Conservation (phyloP, 768 basidiomycete genomes). For the Glaciozyma martinii region DNA sequence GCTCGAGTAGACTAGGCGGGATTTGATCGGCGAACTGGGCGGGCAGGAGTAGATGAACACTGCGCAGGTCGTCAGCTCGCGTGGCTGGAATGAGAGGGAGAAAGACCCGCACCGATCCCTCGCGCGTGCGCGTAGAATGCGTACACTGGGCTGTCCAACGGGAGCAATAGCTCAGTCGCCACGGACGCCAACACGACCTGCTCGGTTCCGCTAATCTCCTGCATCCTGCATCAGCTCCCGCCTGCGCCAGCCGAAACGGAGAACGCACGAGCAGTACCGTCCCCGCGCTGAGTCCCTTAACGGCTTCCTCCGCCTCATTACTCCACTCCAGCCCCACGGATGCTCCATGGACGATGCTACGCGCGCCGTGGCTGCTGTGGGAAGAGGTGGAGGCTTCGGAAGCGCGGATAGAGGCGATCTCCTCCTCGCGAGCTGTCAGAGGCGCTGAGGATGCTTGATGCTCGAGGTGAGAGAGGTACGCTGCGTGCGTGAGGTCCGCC, state of each 20-base stretch:
- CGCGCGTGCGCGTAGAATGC: slow-evolving; percentile 33
- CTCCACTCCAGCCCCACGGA: slow-evolving; percentile 59
- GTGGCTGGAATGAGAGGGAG: no score
- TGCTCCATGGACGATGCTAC: neutral
- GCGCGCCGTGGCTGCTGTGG: neutral
- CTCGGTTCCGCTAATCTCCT: no score
- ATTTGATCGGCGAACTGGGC: slow-evolving; percentile 63
- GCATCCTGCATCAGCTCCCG: no score
- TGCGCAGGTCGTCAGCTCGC: slow-evolving; percentile 35
- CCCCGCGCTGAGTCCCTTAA: slow-evolving; percentile 50
- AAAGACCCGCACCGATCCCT: slow-evolving; percentile 52
- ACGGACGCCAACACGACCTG: no score
- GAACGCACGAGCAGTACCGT: slow-evolving; percentile 48
- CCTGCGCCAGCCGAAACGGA: slow-evolving; percentile 43
- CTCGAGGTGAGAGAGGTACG: slow-evolving; percentile 63
- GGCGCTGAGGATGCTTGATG: slow-evolving; percentile 71
- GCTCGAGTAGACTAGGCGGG: slow-evolving; percentile 75
- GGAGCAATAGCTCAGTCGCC: no score
- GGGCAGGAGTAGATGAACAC: slow-evolving; percentile 93
- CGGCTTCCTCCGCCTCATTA: slow-evolving; percentile 54
- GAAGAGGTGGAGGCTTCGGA: slow-evolving; percentile 51
- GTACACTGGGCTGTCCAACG: no score
- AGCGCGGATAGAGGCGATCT: slow-evolving; percentile 64
- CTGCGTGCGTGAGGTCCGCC: slow-evolving; percentile 43
- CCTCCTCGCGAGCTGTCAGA: slow-evolving; percentile 69